Percentiles rank a stretch among this genome's conserved stretches.
Evolutionary conservation across 495 filamentous ascomycete genomes (phyloP).

Genomic region (Penicillium angulare): DNA sequence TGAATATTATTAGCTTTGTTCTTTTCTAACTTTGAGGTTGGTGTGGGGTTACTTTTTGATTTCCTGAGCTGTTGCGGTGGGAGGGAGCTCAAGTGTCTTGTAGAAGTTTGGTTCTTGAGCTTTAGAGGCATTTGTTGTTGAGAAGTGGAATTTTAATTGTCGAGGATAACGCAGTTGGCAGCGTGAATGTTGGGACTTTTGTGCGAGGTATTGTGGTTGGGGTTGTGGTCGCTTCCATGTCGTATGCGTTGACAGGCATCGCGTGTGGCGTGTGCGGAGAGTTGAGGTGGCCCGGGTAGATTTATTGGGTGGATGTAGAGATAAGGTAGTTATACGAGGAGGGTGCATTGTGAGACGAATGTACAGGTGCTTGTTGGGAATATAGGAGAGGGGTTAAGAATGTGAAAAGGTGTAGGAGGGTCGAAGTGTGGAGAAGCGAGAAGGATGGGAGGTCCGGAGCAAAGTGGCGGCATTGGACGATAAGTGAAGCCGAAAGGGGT

Average conservation of each 20-base stretch:
- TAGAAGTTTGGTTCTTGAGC: conserved; percentile 63
- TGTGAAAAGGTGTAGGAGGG: neutral
- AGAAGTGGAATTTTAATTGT: too few relatives aligned
- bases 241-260: conserved; percentile 5
- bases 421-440: conserved; percentile 10
- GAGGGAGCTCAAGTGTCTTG: conserved; percentile 72
- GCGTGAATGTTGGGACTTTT: neutral
- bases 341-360: conserved; percentile 14
- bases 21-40: neutral
- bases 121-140: conserved; percentile 41
- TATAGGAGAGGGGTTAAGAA: neutral
- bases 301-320: neutral
- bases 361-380: neutral
- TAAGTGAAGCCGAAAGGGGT: too few relatives aligned
- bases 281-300: neutral
- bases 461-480: conserved; percentile 18
- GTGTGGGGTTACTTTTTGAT: conserved; percentile 73
- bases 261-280: neutral
- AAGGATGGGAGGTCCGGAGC: conserved; percentile 7
- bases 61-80: conserved; percentile 64
- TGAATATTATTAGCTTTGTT: conserved; percentile 5
- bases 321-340: conserved; percentile 4
- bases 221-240: conserved; percentile 9
- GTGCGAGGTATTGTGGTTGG: neutral
- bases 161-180: too few relatives aligned